A percentile compares a stretch with the other conserved stretches of the same genome.
These are phyloP conservation scores for Fusarium nygamai DNA, from an alignment of 2,329 filamentous ascomycete species.

Conservation along the genomic window DNA sequence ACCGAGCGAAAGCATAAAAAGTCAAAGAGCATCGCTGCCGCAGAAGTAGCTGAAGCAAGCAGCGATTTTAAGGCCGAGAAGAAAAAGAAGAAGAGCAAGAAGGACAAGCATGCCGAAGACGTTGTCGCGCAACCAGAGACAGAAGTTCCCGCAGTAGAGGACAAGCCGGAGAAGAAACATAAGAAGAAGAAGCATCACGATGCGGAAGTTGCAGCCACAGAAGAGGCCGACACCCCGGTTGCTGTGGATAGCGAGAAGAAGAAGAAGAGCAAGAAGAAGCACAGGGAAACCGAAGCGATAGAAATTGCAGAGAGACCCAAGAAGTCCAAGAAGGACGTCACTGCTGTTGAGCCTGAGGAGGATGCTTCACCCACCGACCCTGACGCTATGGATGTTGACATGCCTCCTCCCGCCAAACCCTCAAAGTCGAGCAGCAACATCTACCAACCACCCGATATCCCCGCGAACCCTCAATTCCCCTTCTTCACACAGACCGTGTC, in stretches of 20 bases:
- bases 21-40: slow-evolving; percentile 56
- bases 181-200: slow-evolving; percentile 47
- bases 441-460: slow-evolving; percentile 52
- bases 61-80: slow-evolving; percentile 46
- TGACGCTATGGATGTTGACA: slow-evolving; percentile 55
- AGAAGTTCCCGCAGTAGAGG: slow-evolving; percentile 16
- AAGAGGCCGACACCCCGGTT: slow-evolving; percentile 14
- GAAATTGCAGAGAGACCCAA: slow-evolving; percentile 40
- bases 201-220: slow-evolving; percentile 14
- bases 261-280: slow-evolving; percentile 46
- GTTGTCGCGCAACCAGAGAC: slow-evolving; percentile 5
- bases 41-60: slow-evolving; percentile 35
- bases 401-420: slow-evolving; percentile 43
- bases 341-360: slow-evolving; percentile 12
- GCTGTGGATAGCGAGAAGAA: slow-evolving; percentile 38
- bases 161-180: slow-evolving; percentile 43
- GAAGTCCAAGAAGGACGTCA: slow-evolving; percentile 44
- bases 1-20: slow-evolving; percentile 61
- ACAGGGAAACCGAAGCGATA: slow-evolving; percentile 36
- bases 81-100: slow-evolving; percentile 47
- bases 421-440: slow-evolving; percentile 46
- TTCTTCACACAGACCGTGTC: slow-evolving; percentile 84
- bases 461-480: slow-evolving; percentile 65
- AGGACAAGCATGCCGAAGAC: slow-evolving; percentile 40
- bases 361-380: slow-evolving; percentile 32